Evolutionary conservation across 495 filamentous ascomycete genomes (phyloP), one percentile per base, ranked within the genome.

Genomic region (Thermothielavioides terrestris): DNA sequence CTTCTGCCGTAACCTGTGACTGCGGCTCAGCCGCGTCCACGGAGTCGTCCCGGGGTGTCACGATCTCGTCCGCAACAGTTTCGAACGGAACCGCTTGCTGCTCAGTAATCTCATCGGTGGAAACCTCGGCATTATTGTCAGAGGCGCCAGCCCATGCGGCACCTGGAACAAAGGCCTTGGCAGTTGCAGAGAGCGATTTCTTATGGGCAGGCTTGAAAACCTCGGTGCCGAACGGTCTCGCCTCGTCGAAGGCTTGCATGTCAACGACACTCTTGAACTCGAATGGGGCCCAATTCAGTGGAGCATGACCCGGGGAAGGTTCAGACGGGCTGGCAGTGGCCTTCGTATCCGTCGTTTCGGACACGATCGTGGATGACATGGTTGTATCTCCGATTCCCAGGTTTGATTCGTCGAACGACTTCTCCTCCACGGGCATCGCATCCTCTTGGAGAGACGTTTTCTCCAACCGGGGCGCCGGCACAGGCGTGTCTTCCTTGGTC

Each of bases 181-280:
- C 84, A 1, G 78, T 74, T 26, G 85, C 79, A 30, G 84, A 88
- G 21, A 90, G 72, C 6, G 79, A 79, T 26, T 75, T 78, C 30
- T 71, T 76, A 50, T 74, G 73, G 43, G 73, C 70, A 39, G 74
- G 62, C 46, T 58, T 56, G 46, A 67, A 70, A 2, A 59, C 37
- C 5, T 64, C 65, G 11, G 67, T 62, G 15, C 64, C 65, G 47
- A 72, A 67, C 1, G 69, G 66, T 37, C 60, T 54, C 3, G 69
- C 66, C 17, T 68, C 68, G 34, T 65, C 69, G 58, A 72, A 71
- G n/a, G 65, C 52, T 8, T 64, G 59, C 35, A 70, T 57, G 6
- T 72, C 72, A 1, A 43, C 26, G 11, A 58, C 53, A 22, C 45
- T 63, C 4, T 68, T 67, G 56, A 73, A 70, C 34, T 76, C 71